phyloP scores from a whole-genome alignment of 129 eudicot genomes.

The Flaveria bidentis region DNA sequence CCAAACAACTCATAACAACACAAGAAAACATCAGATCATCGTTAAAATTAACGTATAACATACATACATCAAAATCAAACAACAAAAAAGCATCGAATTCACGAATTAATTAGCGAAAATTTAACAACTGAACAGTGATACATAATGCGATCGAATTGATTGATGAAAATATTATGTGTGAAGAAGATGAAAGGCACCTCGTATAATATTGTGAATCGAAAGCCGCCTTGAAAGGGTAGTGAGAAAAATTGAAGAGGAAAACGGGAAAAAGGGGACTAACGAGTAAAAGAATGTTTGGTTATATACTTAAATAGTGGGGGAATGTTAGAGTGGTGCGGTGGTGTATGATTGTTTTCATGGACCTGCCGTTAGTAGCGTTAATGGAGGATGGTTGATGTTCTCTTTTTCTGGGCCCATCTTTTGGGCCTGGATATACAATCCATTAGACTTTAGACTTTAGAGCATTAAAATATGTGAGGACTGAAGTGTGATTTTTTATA shows the following conservation, averaged over 20 bases:
- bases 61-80: background rate
- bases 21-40: background rate
- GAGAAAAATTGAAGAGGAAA: background rate
- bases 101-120: background rate
- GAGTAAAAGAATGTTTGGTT: background rate
- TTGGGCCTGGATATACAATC: background rate
- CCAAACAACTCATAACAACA: constrained; percentile 5
- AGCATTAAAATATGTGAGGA: too few species aligned
- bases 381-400: background rate
- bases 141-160: background rate
- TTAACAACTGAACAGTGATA: background rate
- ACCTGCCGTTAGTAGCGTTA: background rate
- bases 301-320: background rate
- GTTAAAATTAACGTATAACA: background rate
- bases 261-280: background rate
- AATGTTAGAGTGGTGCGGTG: constrained; percentile 1
- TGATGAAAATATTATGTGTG: background rate
- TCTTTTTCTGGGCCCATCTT: background rate
- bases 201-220: background rate
- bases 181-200: background rate
- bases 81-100: background rate
- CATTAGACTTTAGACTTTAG: too few species aligned
- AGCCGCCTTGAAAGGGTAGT: background rate
- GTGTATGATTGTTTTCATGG: background rate
- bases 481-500: too few species aligned